Evolutionary conservation across 140 eudicot genomes (phyloP).

Genomic region (Oenanthe javanica): DNA sequence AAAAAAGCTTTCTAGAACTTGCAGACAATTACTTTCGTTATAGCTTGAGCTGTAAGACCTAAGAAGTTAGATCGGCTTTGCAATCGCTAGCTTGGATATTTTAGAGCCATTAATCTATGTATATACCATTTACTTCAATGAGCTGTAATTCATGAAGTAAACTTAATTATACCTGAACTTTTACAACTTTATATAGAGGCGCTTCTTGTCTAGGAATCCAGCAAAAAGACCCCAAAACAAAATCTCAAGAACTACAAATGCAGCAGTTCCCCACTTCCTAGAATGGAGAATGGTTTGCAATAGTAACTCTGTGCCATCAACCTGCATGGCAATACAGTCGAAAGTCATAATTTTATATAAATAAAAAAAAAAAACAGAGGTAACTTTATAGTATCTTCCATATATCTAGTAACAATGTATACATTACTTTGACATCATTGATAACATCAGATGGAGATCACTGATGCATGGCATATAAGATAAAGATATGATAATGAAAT

Average conservation of each 20-base stretch:
- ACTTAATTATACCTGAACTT: not conserved
- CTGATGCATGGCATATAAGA: not conserved
- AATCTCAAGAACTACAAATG: conserved; percentile 73
- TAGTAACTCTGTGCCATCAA: conserved; percentile 39
- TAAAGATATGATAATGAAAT: not conserved
- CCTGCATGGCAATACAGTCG: conserved; percentile 37
- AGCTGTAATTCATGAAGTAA: not conserved
- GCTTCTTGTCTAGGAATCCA: conserved; percentile 69
- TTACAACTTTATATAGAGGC: conserved; percentile 51
- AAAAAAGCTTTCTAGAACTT: too few relatives aligned
- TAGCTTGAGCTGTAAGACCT: not conserved
- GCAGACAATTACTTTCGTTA: too few relatives aligned
- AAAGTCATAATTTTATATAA: not conserved
- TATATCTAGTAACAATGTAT: not conserved
- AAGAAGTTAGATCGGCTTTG: not conserved
- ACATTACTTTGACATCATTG: not conserved
- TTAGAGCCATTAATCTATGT: not conserved
- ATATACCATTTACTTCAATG: not conserved
- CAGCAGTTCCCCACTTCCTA: conserved; percentile 66
- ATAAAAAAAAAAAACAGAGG: not conserved
- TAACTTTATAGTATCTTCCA: not conserved
- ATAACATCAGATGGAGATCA: not conserved
- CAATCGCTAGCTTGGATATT: not conserved
- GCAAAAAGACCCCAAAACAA: conserved; percentile 75
- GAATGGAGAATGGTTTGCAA: conserved; percentile 49